Evolutionary conservation across 2,329 filamentous ascomycete genomes (phyloP).

Genomic region (Penicillium frequentans): DNA sequence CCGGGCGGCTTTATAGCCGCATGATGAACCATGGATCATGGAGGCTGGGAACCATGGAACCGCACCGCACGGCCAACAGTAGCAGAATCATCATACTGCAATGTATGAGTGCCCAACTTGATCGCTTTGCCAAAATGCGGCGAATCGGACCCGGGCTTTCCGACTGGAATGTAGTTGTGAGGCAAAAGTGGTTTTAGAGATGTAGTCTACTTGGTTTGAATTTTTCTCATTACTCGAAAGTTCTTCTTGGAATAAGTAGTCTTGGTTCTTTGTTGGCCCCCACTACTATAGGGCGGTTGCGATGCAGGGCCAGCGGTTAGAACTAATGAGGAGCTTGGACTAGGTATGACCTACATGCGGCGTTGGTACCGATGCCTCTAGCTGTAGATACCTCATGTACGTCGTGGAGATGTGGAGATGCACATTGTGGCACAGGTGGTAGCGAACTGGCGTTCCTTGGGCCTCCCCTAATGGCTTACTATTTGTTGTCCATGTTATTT

Average conservation of each 20-base stretch:
- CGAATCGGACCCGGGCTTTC: slow-evolving; percentile 28
- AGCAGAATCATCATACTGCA: slow-evolving; percentile 19
- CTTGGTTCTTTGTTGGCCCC: neutral
- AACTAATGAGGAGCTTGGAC: neutral
- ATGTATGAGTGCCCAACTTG: slow-evolving; percentile 45
- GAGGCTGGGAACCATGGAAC: slow-evolving; percentile 18
- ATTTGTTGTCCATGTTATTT: neutral
- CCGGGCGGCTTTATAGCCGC: slow-evolving; percentile 18
- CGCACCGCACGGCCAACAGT: neutral
- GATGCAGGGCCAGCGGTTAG: slow-evolving; percentile 4
- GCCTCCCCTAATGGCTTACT: neutral
- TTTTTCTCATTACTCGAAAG: neutral
- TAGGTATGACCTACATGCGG: neutral
- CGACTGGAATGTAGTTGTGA: neutral
- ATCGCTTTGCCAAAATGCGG: slow-evolving; percentile 25
- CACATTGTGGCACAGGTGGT: neutral
- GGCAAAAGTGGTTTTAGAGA: too few relatives aligned
- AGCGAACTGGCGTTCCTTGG: slow-evolving; percentile 5
- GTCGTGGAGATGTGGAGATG: neutral
- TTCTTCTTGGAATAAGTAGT: neutral
- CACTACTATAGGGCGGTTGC: neutral
- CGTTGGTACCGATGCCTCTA: neutral
- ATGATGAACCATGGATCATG: slow-evolving; percentile 21
- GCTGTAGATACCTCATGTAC: neutral
- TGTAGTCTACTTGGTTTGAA: neutral